Evolutionary conservation across 495 filamentous ascomycete species (phyloP), one percentile per base, ranked within the genome.

Genomic region (Gamarada debralockiae): DNA sequence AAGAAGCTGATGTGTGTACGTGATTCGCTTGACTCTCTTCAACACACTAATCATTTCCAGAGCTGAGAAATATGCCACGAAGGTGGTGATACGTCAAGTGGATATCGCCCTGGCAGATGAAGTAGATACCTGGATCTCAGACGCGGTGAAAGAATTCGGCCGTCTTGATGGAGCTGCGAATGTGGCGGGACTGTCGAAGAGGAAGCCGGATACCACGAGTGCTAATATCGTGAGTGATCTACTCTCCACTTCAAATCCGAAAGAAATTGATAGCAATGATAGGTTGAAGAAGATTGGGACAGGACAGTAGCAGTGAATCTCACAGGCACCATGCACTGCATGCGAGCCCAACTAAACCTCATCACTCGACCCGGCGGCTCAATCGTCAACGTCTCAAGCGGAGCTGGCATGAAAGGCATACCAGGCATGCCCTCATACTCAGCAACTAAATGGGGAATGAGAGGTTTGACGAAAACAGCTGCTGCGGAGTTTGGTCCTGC

Each of bases 331-430:
- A 77, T 82, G 73, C 73, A 77, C 57, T 82, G 80, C 58, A 34
- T 81, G 48, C 70, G 76, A 22, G 76, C 76, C 15, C 65, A 82
- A 59, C 59, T 83, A 40, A 63, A 62, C 45, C 67, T 68, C 21
- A 74, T 78, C 13, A 65, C 60, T 57, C 41, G 49, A 5, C 66
- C 70, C n/a, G 69, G 67, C 40, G 70, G 70, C 47, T 69, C 67
- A 49, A 82, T 86, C 59, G 82, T 86, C n/a, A 82, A 79, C 65
- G 78, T 77, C 17, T 66, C 73, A 12, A 78, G 75, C 50, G 71
- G 79, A 27, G 72, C 76, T 18, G 82, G 81, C 0, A 22, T 83
- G 13, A 64, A 64, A 47, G 82, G 82, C 52, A 65, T 64, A 57
- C 42, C 71, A 9, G 68, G 70, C 21, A 65, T 70, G 62, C 71